Evolutionary conservation across 768 basidiomycete genomes (phyloP), one percentile per base, ranked within the genome.

Genomic region (Tricholoma bakamatsutake): DNA sequence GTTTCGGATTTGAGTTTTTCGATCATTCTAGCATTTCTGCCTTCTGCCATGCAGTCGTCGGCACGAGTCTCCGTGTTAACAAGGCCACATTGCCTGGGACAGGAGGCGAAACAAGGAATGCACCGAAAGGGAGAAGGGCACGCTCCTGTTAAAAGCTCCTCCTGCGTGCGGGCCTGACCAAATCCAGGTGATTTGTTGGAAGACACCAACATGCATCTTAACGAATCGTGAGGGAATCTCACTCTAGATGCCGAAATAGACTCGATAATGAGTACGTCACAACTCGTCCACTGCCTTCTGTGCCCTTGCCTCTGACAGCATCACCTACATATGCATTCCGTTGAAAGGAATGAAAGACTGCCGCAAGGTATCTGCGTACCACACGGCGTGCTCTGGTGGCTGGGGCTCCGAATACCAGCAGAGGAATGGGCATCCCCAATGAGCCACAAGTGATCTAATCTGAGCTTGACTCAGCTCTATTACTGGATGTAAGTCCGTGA

Each of bases 101-200:
- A 18, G 68, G 67, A 31, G 71, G 67, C 5, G 66, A 62, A 30
- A 74, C 34, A 33, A 71, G 59, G 28, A 73, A 55, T 40, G 69
- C 70, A 11, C 66, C 67, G 39, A 70, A 54, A 24, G 64, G 61
- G 17, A 71, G 58, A 35, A 70, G 54, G 5, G 51, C 68, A 71
- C 13, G 67, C 63, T n/a, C 62, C 65, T 11, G 69, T 68, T 18
- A 69, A 52, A 11, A 70, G 59, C 43, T 70, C 70, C 54, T 71
- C 69, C 57, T 71, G 71, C 8, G 71, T 72, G 52, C 66, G 67
- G 15, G 69, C 62, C 35, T 67, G 37, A 27, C 71, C 68, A 52
- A 71, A 74, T 15, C 71, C 69, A 6, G 68, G 70, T 4, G 53
- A 67, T 39, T 64, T 64, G 56, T 69, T 69, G 6, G 70, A 71